Evolutionary conservation across 805 yeast genomes (phyloP), one percentile per base, ranked within the genome.

Genomic region (Tetrapisispora iriomotensis): DNA sequence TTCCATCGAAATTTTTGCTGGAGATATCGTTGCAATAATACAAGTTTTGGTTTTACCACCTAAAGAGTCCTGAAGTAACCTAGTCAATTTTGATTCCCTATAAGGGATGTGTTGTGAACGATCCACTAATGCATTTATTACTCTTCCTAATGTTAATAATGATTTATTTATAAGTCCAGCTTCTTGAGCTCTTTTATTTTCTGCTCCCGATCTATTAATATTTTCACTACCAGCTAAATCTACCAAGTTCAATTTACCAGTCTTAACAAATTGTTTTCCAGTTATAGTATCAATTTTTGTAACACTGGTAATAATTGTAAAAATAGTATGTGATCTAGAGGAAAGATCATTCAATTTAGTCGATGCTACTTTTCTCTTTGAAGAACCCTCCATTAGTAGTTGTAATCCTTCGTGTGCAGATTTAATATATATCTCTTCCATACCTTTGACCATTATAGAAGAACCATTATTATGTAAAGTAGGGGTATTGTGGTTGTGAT

Each of bases 221-320:
- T 86, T 86, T 54, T 87, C 96, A 18, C 94, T 82, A 1, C 96
- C 96, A 0, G 96, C 96, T 49, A 88, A 66, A 62, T 87, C 96
- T n/a, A 88, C 96, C 8, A 87, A 64, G 54, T 87, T 85, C 56
- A 85, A 70, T 52, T 84, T 85, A 6, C 86, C 79, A 29, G 67
- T 61, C 46, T 72, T 68, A 35, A 71, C 61, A 37, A 62, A 64
- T 45, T 73, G 77, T 50, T 72, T 74, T 4, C 70, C 71, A 2
- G 72, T 69, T 2, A 65, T 53, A 2, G 71, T 65, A 36, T 68
- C 67, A 7, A 64, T 61, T 45, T 69, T 71, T 39, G 72, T 75
- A 47, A 81, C 67, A 44, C 69, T 71, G 5, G 72, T 70, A 3
- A 75, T 74, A n/a, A 82, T 70, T 2, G 92, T 78, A 59, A 84